Base-by-base conservation (phyloP, 495 filamentous ascomycete species). In the Penicillium daleae region DNA sequence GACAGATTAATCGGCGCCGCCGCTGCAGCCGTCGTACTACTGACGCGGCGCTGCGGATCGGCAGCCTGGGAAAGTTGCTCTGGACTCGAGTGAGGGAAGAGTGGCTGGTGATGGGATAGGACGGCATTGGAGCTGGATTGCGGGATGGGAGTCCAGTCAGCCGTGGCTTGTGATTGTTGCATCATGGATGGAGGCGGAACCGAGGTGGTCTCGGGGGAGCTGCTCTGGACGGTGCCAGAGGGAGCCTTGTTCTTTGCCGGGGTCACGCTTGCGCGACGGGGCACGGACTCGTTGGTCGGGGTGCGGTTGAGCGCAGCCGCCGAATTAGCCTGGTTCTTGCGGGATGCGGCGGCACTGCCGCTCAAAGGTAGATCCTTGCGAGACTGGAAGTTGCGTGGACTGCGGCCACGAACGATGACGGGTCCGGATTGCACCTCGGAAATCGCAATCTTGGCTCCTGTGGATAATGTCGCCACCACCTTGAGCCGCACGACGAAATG, bases 401-500 rank as follows among this genome's bases (percentile, higher is more conserved):
- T 92, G 62, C 90, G 85, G 48, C 90, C 90, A 44, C 90, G 84
- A 29, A 93, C 90, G 42, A 93, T 89, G 59, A 93, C 89, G 3
- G 90, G 88, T 17, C 88, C 87, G 17, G 90, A 92, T 37, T 86
- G 83, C 33, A 88, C 83, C 72, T 93, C 90, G 31, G 86, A 87
- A 22, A 92, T 81, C 48, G 87, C 82, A 31, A 89, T 78, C 68
- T 88, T 90, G 8, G 83, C 70, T 12, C 89, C 89, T 50, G 89
- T 90, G 6, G 87, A 83, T 48, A 93, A 71, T 2, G 89, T 90
- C 24, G 86, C 90, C 44, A 90, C 79, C 27, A 93, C 86, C 70
- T 89, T 89, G 64, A 93, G 80, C 48, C 89, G 85, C 55, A 92
- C 82, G 29, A 91, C 86, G 68, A 93, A 93, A 74, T 93, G 90